Evolutionary conservation across 768 basidiomycete genomes (phyloP).

Genomic region (Tulasnella sp.): DNA sequence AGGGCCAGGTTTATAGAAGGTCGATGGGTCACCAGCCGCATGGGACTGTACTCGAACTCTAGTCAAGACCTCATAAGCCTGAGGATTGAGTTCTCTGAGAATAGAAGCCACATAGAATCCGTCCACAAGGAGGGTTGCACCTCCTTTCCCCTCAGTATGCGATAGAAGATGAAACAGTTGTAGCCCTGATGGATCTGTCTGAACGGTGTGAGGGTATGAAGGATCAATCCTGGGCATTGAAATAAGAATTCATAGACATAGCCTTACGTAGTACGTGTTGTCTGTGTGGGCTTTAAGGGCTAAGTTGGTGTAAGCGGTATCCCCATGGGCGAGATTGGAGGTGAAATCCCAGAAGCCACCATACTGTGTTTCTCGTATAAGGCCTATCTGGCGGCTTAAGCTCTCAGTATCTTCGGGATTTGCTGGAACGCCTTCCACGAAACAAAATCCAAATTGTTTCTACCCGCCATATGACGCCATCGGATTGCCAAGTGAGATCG

Average conservation of each 20-base stretch:
- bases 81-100: constrained; percentile 57
- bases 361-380: constrained; percentile 83
- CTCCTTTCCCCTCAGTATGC: constrained; percentile 67
- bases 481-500: neutral
- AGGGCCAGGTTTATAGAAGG: constrained; percentile 20
- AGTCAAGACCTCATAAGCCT: constrained; percentile 56
- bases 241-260: neutral
- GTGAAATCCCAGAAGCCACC: constrained; percentile 98
- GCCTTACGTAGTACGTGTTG: constrained; percentile 55
- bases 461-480: constrained; percentile 24
- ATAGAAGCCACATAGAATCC: constrained; percentile 85
- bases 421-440: constrained; percentile 65
- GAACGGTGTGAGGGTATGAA: neutral
- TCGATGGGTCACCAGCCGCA: constrained; percentile 63
- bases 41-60: constrained; percentile 62
- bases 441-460: constrained; percentile 83
- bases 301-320: constrained; percentile 86
- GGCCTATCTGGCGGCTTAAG: constrained; percentile 61
- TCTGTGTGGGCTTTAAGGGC: constrained; percentile 79
- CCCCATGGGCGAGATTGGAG: constrained; percentile 76
- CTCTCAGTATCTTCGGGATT: constrained; percentile 77
- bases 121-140: constrained; percentile 84
- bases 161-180: constrained; percentile 92
- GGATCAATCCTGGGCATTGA: neutral
- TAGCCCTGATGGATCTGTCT: constrained; percentile 91